Percentiles rank a stretch among this genome's conserved stretches.
Evolutionary conservation across 495 filamentous ascomycete genomes (phyloP).

Genomic region (Lichenothelia convexa): DNA sequence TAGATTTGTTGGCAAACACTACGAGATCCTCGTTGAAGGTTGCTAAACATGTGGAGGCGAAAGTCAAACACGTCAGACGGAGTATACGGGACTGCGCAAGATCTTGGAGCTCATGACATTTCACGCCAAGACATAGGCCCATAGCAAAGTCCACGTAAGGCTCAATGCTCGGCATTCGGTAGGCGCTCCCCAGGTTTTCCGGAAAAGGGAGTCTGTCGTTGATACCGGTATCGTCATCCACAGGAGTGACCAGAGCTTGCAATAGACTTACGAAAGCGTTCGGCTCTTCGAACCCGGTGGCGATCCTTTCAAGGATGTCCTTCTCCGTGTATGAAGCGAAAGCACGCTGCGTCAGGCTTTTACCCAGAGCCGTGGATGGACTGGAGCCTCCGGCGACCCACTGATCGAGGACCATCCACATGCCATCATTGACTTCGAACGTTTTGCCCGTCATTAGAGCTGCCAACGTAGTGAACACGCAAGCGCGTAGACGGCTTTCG

Average conservation of each 20-base stretch:
- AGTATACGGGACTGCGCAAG: slow-evolving; percentile 46
- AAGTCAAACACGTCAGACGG: slow-evolving; percentile 58
- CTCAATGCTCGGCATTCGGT: slow-evolving; percentile 73
- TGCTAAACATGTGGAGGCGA: slow-evolving; percentile 51
- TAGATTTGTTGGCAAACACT: slow-evolving; percentile 56
- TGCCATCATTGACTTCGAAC: slow-evolving; percentile 34
- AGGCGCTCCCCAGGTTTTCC: slow-evolving; percentile 60
- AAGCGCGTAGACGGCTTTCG: slow-evolving; percentile 55
- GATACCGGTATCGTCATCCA: slow-evolving; percentile 34
- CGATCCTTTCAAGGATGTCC: slow-evolving; percentile 1
- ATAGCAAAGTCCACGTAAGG: slow-evolving; percentile 80
- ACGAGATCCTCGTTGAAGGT: slow-evolving; percentile 90
- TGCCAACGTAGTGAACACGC: slow-evolving; percentile 48
- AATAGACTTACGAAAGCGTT: slow-evolving; percentile 66
- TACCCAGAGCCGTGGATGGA: slow-evolving; percentile 10
- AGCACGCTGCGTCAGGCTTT: neutral
- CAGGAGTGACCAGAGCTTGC: slow-evolving; percentile 44
- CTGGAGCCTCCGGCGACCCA: slow-evolving; percentile 44
- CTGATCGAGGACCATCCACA: slow-evolving; percentile 55
- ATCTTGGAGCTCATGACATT: slow-evolving; percentile 39
- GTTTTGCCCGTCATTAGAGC: slow-evolving; percentile 50
- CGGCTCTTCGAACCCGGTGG: slow-evolving; percentile 17
- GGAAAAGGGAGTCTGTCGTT: slow-evolving; percentile 72
- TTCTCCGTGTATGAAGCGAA: slow-evolving; percentile 1
- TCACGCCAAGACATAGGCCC: slow-evolving; percentile 48